Conservation (phyloP, 2,329 filamentous ascomycete genomes). For the Aureobasidium sp. region DNA sequence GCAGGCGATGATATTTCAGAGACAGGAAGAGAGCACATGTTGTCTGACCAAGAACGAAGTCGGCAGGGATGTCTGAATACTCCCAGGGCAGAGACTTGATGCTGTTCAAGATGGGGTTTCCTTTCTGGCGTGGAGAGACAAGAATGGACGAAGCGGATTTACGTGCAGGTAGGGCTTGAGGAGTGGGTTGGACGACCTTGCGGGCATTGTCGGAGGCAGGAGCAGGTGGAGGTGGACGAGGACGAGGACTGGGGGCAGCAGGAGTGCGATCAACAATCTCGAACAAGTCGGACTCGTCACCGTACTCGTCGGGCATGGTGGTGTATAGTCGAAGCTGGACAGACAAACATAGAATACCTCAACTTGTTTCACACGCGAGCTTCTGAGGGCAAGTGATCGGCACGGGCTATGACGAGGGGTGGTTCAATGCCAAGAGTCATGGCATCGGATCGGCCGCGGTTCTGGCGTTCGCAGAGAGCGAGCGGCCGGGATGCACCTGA, state of each 20-base stretch:
- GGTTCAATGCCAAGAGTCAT: background rate
- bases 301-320: conserved; percentile 40
- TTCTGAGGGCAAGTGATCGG: background rate
- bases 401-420: background rate
- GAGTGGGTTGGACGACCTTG: conserved; percentile 76
- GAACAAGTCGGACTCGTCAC: conserved; percentile 30
- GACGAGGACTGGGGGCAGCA: conserved; percentile 24
- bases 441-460: background rate
- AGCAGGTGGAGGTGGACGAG: conserved; percentile 2
- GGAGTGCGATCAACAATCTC: conserved; percentile 32
- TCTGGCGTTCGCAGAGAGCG: background rate
- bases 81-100: conserved; percentile 85
- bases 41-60: conserved; percentile 80
- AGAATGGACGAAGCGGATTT: conserved; percentile 68
- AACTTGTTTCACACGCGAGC: background rate
- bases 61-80: conserved; percentile 91
- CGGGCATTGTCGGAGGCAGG: background rate
- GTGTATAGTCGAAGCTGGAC: background rate
- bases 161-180: conserved; percentile 67
- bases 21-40: conserved; percentile 90
- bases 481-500: background rate
- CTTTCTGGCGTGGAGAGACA: conserved; percentile 87
- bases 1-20: conserved; percentile 92
- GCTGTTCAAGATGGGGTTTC: conserved; percentile 81
- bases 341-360: background rate